Base-by-base conservation (phyloP, 352 stramenopile species). In the Phytopythium kandeliae region DNA sequence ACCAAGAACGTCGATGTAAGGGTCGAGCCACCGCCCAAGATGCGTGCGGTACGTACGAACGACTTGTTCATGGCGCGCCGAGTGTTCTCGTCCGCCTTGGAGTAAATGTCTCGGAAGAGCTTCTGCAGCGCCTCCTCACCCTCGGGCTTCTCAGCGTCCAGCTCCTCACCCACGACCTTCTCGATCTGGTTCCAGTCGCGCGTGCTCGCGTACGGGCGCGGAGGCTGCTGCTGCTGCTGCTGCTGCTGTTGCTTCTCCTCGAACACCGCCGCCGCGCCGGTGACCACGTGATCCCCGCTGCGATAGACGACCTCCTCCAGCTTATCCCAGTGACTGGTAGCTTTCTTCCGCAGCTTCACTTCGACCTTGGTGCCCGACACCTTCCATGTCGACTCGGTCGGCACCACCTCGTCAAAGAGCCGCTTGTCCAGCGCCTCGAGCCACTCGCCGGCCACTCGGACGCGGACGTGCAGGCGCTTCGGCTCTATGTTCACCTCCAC, bases 1-100 rank as follows among this genome's bases (percentile, higher is more conserved):
- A n/a, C n/a, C n/a, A n/a, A n/a, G n/a, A n/a, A n/a, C n/a, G n/a
- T n/a, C n/a, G n/a, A n/a, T n/a, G n/a, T n/a, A n/a, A n/a, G n/a
- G n/a, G n/a, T n/a, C n/a, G n/a, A n/a, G n/a, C n/a, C n/a, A n/a
- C n/a, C n/a, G n/a, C n/a, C n/a, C n/a, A n/a, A n/a, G n/a, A n/a
- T n/a, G n/a, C n/a, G n/a, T n/a, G n/a, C n/a, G n/a, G n/a, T n/a
- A 82, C 78, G 52, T 71, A 94, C 80, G 56, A 96, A 97, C 16
- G 80, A 95, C 71, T 97, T 97, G 74, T 95, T 95, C 89, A 97
- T 97, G 33, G 89, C 89, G 17, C 87, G 82, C 36, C 86, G 77
- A 53, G 89, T 97, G 56, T 89, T 90, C 43, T 95, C 83, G 55
- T 94, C 82, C 15, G 88, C 88, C 61, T 96, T 96, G 60, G 78